Evolutionary conservation across 2,329 filamentous ascomycete genomes (phyloP), one percentile per base, ranked within the genome.

Genomic region (Botrytis squamosa): DNA sequence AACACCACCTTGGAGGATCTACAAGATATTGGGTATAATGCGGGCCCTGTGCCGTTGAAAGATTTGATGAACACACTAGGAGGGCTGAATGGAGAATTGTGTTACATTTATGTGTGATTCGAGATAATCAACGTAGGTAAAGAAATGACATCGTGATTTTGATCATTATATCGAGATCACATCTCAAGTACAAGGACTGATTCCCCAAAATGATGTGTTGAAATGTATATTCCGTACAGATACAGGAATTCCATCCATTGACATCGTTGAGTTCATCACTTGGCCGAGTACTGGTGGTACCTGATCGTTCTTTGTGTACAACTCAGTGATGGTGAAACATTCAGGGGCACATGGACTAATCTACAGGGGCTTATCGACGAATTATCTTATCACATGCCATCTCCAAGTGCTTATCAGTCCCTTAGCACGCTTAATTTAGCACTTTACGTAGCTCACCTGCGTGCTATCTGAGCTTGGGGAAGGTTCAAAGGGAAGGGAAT

Each of bases 1-100:
- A 83, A 85, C 71, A 82, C 82, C 1, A 84, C 83, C 7, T 79
- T 85, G 9, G 81, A 84, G 36, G 83, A 85, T 70, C 52, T 70
- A 40, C 67, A 64, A 18, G 70, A 77, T 14, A 75, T 83, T 42
- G 78, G 78, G 77, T 1, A 33, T 64, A 38, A 65, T 60, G 55
- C 66, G 22, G 75, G 72, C 6, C 33, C 66, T 49, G 77, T 82
- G 16, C 80, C 79, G 57, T 82, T 82, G 71, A 77, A 80, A 59
- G 75, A 82, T 60, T 75, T 85, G 68, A 80, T 85, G 74, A 82
- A 82, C 75, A 85, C 84, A 0, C 79, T 83, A n/a, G 82, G 81
- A 22, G 83, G 81, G 0, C 82, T 83, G 22, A 68, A 66, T 62
- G 76, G 76, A n/a, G 71, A 68, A 14, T 82, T 85, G 69, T 86